Evolutionary conservation across 805 yeast genomes (phyloP).

Genomic region (Candida orba): DNA sequence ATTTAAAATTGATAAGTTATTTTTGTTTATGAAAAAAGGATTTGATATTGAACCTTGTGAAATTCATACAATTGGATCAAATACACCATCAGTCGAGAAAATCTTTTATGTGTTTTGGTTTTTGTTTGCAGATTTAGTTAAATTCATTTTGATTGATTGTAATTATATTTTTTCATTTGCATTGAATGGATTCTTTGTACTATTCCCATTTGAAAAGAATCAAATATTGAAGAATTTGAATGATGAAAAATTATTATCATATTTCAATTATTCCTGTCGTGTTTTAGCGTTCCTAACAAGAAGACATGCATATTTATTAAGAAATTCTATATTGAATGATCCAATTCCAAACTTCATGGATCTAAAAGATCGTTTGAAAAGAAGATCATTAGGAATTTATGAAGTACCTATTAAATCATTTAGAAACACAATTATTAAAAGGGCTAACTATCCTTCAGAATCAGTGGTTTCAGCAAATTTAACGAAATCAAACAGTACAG

Average conservation of each 20-base stretch:
- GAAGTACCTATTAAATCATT: constrained; percentile 16
- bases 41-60: constrained; percentile 13
- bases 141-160: constrained; percentile 11
- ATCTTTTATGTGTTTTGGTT: constrained; percentile 17
- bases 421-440: constrained; percentile 10
- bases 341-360: constrained; percentile 14
- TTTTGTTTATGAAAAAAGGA: constrained; percentile 12
- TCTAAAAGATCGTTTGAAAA: constrained; percentile 12
- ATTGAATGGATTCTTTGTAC: constrained; percentile 16
- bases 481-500: not conserved
- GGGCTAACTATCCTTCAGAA: constrained; percentile 17
- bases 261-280: constrained; percentile 17
- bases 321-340: constrained; percentile 16
- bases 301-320: constrained; percentile 12
- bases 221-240: constrained; percentile 5
- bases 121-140: constrained; percentile 12
- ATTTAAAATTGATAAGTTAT: constrained; percentile 16
- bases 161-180: constrained; percentile 17
- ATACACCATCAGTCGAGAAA: constrained; percentile 7
- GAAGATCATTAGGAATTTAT: constrained; percentile 16
- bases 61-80: constrained; percentile 10
- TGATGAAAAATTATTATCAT: constrained; percentile 7
- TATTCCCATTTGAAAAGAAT: constrained; percentile 10
- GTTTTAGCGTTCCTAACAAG: constrained; percentile 16
- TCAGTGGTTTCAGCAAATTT: constrained; percentile 1